Base-by-base conservation (phyloP, 2,329 filamentous ascomycete genomes). In the Lizonia empirigonia region DNA sequence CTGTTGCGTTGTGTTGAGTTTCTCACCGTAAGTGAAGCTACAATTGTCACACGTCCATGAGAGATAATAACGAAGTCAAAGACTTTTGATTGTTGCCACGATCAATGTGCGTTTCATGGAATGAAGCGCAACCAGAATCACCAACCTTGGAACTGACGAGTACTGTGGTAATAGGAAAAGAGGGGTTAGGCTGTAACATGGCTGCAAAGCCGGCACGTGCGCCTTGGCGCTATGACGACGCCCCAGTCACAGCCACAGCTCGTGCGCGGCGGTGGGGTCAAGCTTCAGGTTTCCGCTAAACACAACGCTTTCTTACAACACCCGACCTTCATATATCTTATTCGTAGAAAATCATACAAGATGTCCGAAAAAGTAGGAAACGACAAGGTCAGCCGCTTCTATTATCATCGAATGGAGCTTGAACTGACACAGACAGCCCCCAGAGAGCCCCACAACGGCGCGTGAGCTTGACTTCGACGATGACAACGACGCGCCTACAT, bases 391-490 rank as follows among this genome's bases (percentile, higher is more conserved):
- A 35, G 48, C 44, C 44, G 8, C 34, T 20, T 15, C 5, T 7
- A 10, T 16, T 8, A 27, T 12, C 22, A 2, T 8, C 26, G 6
- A 22, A 20, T 9, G 16, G 8, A 37, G 26, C 49, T 27, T 20
- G 18, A 42, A 36, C 8, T 52, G 24, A 52, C 44, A 34, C 8
- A 26, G 35, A 44, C 51, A 65, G 60, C 62, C 57, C 37, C 56
- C 60, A 42, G 59, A 59, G 60, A 72, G 66, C 68, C 74, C 60
- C 64, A 83, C 81, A 6, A 83, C 81, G 27, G 81, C 81, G 45
- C 79, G 79, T 27, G 78, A 80, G 44, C 71, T 84, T 44, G 81
- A 83, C 59, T 83, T 83, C 56, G 81, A 83, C 62, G 81, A 83
- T 65, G 81, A 83, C 58, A 75, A 77, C 47, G 77, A 81, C 57